Evolutionary conservation across 2,329 filamentous ascomycete species (phyloP), one percentile per base, ranked within the genome.

Genomic region (Pyrenochaeta sp.): DNA sequence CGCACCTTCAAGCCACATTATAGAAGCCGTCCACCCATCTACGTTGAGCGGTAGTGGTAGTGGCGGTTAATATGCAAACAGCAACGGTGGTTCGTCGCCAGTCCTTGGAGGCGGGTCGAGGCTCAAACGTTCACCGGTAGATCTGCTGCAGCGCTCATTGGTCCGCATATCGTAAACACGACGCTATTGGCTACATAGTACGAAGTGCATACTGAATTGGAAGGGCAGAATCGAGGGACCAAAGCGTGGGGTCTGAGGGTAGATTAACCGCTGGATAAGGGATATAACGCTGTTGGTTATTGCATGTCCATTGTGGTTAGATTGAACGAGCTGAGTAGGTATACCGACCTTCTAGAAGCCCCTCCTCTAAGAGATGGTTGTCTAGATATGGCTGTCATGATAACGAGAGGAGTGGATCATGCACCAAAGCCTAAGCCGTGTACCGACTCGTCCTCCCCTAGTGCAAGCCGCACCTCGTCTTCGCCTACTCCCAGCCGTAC

Each of bases 381-480:
- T 22, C 34, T 30, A 15, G 34, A 37, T 19, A 32, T 27, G n/a
- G 28, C 34, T 9, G 37, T 34, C 28, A 36, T 24, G 22, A 48
- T 42, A 42, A 51, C 24, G 44, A 45, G 39, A 50, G 50, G 42
- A 50, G 36, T 24, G 43, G 50, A 54, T 68, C 56, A 71, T 8
- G 63, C 51, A 46, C 63, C 66, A 39, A 71, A 68, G 30, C 92
- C 91, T 71, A 97, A 82, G 39, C 90, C 89, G 77, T 89, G 93
- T 54, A 96, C 89, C 73, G 97, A 92, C 7, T 86, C 87, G 79
- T 99, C 95, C 65, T 97, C 93, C 58, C 90, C 88, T 67, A 98
- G 88, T 30, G 94, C 95, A 74, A 92, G 86, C 73, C 90, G 90
- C 28, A 99, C 88, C 78, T 99, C 94, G 71, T 98, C 94, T 59